Evolutionary conservation across 1,284 basidiomycete genomes (phyloP), one percentile per base, ranked within the genome.

Genomic region (Microbotryum violaceum): DNA sequence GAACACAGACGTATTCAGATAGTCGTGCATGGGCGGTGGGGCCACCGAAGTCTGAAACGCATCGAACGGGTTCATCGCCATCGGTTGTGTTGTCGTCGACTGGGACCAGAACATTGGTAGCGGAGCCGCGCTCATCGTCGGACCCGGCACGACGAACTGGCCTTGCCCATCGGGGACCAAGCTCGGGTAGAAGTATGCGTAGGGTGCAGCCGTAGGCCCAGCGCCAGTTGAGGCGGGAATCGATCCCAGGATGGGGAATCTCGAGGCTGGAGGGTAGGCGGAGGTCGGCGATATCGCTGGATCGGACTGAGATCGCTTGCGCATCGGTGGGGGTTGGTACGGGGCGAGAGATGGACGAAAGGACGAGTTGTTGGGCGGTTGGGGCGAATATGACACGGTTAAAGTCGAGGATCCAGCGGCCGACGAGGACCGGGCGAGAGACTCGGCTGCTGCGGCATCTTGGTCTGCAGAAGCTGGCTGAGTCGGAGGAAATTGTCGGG

Each of bases 271-370:
- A n/a, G 51, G 31, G n/a, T 46, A 45, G 10, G 52, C 37, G 25
- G 21, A 20, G 29, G 27, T 16, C 56, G 45, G 33, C 46, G 44
- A 21, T 18, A 63, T 52, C 49, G 61, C 60, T 27, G 64, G 56
- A 6, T 66, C 64, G 2, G 61, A 63, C 50, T 60, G 57, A 21
- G 61, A 63, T 20, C 64, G 61, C n/a, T 62, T 53, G 9, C 64
- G 61, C 3, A 57, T 49, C 4, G 64, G 64, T 4, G 27, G 37
- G 12, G 16, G 56, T 2, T 9, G 14, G 16, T 37, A 50, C 14
- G 9, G 33, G n/a, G 6, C 55, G 31, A 44, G 58, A 25, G 49
- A 58, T 45, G 50, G 47, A 42, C 37, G 9, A 42, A 42, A 42
- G 14, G 37, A 42, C 37, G 37, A 42, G 37, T 42, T 42, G 12